phyloP scores from a whole-genome alignment of 345 rosid genomes.

The Eucalyptus rudis region DNA sequence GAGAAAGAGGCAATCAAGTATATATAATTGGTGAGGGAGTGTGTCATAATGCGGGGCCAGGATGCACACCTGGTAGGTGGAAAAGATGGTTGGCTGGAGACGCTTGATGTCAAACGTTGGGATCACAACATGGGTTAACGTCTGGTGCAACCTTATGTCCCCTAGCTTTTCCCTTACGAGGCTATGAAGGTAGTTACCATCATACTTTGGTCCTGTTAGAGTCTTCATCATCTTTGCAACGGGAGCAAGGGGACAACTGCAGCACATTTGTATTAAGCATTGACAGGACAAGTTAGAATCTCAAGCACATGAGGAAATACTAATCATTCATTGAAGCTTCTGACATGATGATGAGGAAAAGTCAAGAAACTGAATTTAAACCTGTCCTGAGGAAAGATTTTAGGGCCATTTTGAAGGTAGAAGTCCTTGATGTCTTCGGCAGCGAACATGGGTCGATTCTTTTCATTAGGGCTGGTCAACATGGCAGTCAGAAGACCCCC shows the following conservation, averaged over 20 bases:
- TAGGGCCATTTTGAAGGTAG: conserved; percentile 3
- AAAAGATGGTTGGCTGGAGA: not conserved
- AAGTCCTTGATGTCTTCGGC: conserved; percentile 17
- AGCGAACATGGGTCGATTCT: conserved; percentile 19
- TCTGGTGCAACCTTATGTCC: not conserved
- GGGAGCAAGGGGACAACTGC: not conserved
- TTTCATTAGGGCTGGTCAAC: conserved; percentile 14
- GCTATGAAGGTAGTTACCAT: conserved; percentile 9
- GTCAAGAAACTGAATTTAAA: not conserved
- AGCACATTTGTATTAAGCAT: too few relatives aligned
- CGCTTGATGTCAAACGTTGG: not conserved
- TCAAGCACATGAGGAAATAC: not conserved
- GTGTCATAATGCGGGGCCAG: too few relatives aligned
- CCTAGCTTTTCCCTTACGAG: conserved; percentile 6
- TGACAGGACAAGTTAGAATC: too few relatives aligned
- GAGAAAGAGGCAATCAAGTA: too few relatives aligned
- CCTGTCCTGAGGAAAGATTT: conserved; percentile 11
- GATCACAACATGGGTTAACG: not conserved
- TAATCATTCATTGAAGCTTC: not conserved
- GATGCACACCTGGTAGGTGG: too few relatives aligned
- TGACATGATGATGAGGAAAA: too few relatives aligned
- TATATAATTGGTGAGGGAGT: too few relatives aligned
- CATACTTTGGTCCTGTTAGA: conserved; percentile 13
- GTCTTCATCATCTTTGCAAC: not conserved
- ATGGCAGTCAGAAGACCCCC: conserved; percentile 29